These are phyloP conservation scores for Gloeopeniophorella convolvens DNA, from an alignment of 768 basidiomycete genomes.

Conservation along the genomic window DNA sequence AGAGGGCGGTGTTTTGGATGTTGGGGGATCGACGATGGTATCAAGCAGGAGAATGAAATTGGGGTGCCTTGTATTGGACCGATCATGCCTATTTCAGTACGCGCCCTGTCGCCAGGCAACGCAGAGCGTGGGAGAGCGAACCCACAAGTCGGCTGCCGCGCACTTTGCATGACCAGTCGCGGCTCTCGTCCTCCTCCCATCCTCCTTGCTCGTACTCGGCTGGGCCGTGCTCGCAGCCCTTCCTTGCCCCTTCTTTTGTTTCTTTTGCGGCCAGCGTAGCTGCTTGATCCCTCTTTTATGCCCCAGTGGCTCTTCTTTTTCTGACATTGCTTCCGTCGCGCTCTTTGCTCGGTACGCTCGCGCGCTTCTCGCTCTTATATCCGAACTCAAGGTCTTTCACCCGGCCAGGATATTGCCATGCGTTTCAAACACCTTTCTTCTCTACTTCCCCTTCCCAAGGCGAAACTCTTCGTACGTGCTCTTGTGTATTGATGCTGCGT, in stretches of 20 bases:
- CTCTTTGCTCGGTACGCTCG: constrained; percentile 2
- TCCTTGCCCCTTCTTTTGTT: constrained; percentile 19
- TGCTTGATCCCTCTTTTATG: constrained; percentile 27
- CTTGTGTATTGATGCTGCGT: not conserved
- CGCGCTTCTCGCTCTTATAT: not conserved
- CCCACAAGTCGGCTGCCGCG: too few species aligned
- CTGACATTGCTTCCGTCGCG: constrained; percentile 19
- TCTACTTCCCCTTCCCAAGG: constrained; percentile 33
- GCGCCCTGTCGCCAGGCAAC: too few species aligned
- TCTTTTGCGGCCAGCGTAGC: constrained; percentile 10
- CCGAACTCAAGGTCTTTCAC: not conserved
- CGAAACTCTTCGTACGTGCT: constrained; percentile 44
- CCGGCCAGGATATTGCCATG: constrained; percentile 26
- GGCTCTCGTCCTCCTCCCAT: not conserved
- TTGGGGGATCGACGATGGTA: constrained; percentile 59
- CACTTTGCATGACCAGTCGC: too few species aligned
- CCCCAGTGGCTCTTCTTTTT: constrained; percentile 40
- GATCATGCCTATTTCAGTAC: too few species aligned
- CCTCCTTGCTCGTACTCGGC: constrained; percentile 10
- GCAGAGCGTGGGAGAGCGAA: too few species aligned
- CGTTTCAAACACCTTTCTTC: constrained; percentile 34
- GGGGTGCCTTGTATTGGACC: not conserved
- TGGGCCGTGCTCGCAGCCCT: constrained; percentile 9
- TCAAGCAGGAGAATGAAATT: constrained; percentile 35
- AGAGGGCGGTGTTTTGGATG: constrained; percentile 49